Conservation (phyloP, 1,139 yeast genomes). For the Blastobotrys buckinghamii region DNA sequence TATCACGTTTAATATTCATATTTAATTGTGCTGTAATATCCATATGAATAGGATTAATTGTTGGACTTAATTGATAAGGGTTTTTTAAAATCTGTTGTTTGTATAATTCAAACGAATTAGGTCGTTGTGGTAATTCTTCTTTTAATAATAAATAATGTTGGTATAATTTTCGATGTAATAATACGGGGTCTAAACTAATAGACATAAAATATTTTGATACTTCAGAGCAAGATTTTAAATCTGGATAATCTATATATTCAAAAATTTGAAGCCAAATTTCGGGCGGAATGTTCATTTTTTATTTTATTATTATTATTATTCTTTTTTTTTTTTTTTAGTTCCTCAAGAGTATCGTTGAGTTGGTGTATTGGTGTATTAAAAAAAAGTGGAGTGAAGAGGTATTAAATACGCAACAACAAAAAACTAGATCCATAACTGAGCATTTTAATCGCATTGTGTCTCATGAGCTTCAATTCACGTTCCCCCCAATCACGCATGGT, state of each 20-base stretch:
- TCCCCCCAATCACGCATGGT: not conserved
- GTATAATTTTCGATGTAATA: conserved; percentile 14
- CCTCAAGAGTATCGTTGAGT: too few species aligned
- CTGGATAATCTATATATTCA: not conserved
- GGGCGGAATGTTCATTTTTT: not conserved
- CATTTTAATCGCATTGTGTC: not conserved
- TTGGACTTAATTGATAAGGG: conserved; percentile 25
- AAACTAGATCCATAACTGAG: too few species aligned
- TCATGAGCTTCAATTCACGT: not conserved
- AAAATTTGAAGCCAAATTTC: not conserved
- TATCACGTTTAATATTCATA: conserved; percentile 23
- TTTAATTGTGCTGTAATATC: conserved; percentile 23
- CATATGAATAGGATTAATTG: conserved; percentile 21
- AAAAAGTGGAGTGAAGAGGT: too few species aligned
- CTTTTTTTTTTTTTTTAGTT: not conserved
- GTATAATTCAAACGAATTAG: conserved; percentile 13
- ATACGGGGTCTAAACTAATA: conserved; percentile 4
- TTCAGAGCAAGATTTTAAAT: not conserved
- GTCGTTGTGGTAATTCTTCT: not conserved
- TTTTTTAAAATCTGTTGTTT: conserved; percentile 25
- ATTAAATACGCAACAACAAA: too few species aligned
- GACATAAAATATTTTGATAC: not conserved
- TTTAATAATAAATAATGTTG: conserved; percentile 17
- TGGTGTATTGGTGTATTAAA: not conserved
- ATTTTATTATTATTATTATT: not conserved